Evolutionary conservation across 208 protist genomes (phyloP), one percentile per base, ranked within the genome.

Genomic region (Naegleria gruberi): DNA sequence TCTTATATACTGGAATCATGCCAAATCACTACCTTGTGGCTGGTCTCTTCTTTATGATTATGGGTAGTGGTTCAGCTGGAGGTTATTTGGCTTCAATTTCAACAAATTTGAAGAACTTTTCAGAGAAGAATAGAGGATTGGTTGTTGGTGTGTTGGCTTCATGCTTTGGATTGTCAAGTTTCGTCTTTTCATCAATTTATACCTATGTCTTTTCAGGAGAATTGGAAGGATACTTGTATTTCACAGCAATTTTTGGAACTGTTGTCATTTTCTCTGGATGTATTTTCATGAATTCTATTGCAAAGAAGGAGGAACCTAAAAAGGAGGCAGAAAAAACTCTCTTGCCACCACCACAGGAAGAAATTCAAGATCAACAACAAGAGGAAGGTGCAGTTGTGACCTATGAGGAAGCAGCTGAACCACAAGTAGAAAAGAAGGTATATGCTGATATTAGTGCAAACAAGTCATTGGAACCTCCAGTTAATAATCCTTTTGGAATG

Each of bases 81-180:
- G 19, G n/a, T 30, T 87, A 55, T 55, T 12, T 55, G 26, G 41
- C 83, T 55, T 30, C 44, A n/a, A 30, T 87, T 4, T 55, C 43
- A 5, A 87, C 83, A 0, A 87, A 87, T 41, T 42, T 87, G 7
- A 55, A 55, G 44, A 87, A 87, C 30, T 55, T 87, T 55, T 42
- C n/a, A 42, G 23, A 87, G 30, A 40, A n/a, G 43, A 55, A 55
- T 55, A 87, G 83, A 87, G 83, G 83, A 10, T 15, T 30, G 23
- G 82, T 86, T 42, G 83, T 87, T 5, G 83, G 83, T 42, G n/a
- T 87, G 2, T 55, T 87, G n/a, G 83, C 83, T 10, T 45, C 83
- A 12, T 30, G 23, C n/a, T 55, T 87, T 55, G 83, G 43, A 23
- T 65, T 65, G 51, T 65, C 51, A 4, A 65, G 51, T 19, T 65